Evolutionary conservation across 441 rosid genomes (phyloP).

Genomic region (Mallotus japonicus): DNA sequence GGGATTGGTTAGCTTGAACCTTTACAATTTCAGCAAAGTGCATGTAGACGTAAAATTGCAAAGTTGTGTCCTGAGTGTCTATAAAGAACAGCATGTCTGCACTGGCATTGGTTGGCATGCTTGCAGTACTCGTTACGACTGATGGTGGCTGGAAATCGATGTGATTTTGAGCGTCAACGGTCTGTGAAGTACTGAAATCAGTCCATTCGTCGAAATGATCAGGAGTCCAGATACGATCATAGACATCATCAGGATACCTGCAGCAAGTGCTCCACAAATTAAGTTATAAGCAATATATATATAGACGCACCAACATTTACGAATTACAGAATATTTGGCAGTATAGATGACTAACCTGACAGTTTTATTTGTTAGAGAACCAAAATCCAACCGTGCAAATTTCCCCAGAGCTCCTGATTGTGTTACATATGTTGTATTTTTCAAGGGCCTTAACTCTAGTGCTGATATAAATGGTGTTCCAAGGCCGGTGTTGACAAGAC

Average conservation of each 20-base stretch:
- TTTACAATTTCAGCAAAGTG: constrained; percentile 45
- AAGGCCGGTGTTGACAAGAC: constrained; percentile 41
- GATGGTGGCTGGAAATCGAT: constrained; percentile 28
- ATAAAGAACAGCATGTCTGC: constrained; percentile 26
- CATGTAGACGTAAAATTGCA: constrained; percentile 35
- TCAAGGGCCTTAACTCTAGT: constrained; percentile 46
- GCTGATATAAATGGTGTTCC: constrained; percentile 53
- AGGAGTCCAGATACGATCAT: constrained; percentile 41
- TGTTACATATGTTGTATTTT: constrained; percentile 27
- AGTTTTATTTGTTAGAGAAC: constrained; percentile 14
- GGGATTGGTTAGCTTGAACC: constrained; percentile 25
- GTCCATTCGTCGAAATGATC: background rate
- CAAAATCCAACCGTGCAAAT: constrained; percentile 27
- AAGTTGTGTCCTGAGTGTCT: constrained; percentile 13
- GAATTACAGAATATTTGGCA: background rate
- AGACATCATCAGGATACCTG: constrained; percentile 41
- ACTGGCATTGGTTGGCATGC: constrained; percentile 17
- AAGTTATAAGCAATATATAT: too few relatives aligned
- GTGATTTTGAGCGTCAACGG: background rate
- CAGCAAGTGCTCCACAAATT: background rate
- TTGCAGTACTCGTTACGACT: constrained; percentile 38
- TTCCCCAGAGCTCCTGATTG: constrained; percentile 30
- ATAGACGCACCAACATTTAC: too few relatives aligned
- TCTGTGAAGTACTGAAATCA: constrained; percentile 10
- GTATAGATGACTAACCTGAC: constrained; percentile 30